Evolutionary conservation across 1,139 yeast genomes (phyloP).

Genomic region (Scheffersomyces lignicola): DNA sequence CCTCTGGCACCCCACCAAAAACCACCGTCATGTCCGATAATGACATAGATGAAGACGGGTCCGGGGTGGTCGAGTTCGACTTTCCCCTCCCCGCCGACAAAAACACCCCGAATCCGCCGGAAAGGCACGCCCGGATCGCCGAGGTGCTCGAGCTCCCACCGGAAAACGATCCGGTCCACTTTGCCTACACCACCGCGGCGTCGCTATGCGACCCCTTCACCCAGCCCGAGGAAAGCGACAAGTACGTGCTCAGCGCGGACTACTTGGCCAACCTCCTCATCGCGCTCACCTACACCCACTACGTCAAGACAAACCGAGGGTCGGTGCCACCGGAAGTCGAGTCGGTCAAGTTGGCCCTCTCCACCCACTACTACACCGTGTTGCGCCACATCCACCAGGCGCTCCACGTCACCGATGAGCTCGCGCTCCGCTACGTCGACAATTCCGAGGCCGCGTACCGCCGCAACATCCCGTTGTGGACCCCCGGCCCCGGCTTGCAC

Average conservation of each 20-base stretch:
- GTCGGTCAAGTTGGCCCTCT: slow-evolving; percentile 39
- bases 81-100: slow-evolving; percentile 22
- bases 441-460: slow-evolving; percentile 47
- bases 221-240: slow-evolving; percentile 65
- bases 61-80: slow-evolving; percentile 24
- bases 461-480: slow-evolving; percentile 48
- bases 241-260: slow-evolving; percentile 52
- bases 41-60: slow-evolving; percentile 21
- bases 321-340: slow-evolving; percentile 12
- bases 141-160: slow-evolving; percentile 19
- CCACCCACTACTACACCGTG: slow-evolving; percentile 40
- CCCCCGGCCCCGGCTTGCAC: slow-evolving; percentile 43
- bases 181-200: slow-evolving; percentile 32
- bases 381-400: slow-evolving; percentile 39
- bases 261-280: slow-evolving; percentile 52
- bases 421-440: slow-evolving; percentile 40
- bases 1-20: no score
- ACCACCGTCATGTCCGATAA: slow-evolving; percentile 26
- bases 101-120: slow-evolving; percentile 15
- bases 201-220: slow-evolving; percentile 65
- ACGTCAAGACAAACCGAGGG: slow-evolving; percentile 6
- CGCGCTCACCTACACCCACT: slow-evolving; percentile 30
- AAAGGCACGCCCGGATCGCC: slow-evolving; percentile 23
- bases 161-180: slow-evolving; percentile 16
- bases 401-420: slow-evolving; percentile 50